Evolutionary conservation across 345 rosid genomes (phyloP).

Genomic region (Luvunga scandens): DNA sequence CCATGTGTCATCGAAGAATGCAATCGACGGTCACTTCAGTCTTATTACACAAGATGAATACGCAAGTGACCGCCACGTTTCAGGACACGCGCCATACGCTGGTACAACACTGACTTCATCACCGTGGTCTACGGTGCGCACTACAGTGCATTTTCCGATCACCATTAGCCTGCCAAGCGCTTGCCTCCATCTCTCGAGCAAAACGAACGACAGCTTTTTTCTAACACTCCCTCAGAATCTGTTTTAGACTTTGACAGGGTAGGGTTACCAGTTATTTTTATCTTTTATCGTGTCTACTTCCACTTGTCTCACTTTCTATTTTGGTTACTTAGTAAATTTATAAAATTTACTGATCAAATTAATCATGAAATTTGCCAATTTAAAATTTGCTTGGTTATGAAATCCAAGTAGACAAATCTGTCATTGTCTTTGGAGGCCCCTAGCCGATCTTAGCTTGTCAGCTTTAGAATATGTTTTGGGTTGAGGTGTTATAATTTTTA

Average conservation of each 20-base stretch:
- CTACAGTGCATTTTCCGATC: background rate
- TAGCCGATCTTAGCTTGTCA: background rate
- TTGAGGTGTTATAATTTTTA: too few species aligned
- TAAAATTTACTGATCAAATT: background rate
- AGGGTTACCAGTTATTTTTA: background rate
- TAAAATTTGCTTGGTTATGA: background rate
- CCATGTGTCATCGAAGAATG: background rate
- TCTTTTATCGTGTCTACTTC: background rate
- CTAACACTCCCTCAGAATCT: too few species aligned
- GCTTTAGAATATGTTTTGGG: too few species aligned
- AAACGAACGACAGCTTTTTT: background rate
- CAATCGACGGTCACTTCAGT: background rate
- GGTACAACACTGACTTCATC: background rate
- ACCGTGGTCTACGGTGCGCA: background rate
- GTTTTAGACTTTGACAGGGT: too few species aligned
- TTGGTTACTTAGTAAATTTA: background rate
- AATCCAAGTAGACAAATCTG: too few species aligned
- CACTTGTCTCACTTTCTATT: background rate
- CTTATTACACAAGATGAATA: background rate
- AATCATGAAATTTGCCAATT: background rate
- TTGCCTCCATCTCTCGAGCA: constrained; percentile 4
- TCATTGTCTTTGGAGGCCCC: background rate
- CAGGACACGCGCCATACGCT: background rate
- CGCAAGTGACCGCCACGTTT: background rate
- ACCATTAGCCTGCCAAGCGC: background rate